Conservation (phyloP, 345 rosid species). For the Dimocarpus longan region DNA sequence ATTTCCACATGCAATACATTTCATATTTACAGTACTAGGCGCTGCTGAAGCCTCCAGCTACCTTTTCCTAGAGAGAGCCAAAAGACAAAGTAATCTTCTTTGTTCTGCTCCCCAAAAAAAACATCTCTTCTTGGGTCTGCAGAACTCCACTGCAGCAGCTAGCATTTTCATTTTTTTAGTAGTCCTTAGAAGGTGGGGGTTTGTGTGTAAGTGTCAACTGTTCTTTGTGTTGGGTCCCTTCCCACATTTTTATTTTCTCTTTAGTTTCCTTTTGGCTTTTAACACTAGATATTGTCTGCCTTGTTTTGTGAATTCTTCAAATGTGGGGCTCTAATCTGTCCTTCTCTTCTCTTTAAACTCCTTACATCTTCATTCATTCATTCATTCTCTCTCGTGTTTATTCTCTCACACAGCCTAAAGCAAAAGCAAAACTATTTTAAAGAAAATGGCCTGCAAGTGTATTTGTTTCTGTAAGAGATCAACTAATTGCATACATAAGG, state of each 20-base stretch:
- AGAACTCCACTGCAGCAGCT: slow-evolving; percentile 18
- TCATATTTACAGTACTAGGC: slow-evolving; percentile 17
- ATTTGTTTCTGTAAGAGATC: not conserved
- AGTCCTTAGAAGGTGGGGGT: slow-evolving; percentile 25
- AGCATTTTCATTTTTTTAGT: slow-evolving; percentile 11
- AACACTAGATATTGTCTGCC: slow-evolving; percentile 36
- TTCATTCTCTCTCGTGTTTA: slow-evolving; percentile 25
- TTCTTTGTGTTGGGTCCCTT: slow-evolving; percentile 21
- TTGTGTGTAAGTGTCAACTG: not conserved
- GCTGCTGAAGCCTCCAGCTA: slow-evolving; percentile 22
- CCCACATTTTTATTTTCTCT: slow-evolving; percentile 14
- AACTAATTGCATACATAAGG: not conserved
- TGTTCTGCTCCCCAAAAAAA: slow-evolving; percentile 24
- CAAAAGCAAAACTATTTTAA: slow-evolving; percentile 3
- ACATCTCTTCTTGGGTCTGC: slow-evolving; percentile 46
- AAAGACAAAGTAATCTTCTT: slow-evolving; percentile 36
- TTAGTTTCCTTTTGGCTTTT: slow-evolving; percentile 39
- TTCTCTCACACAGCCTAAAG: slow-evolving; percentile 11
- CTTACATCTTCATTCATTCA: slow-evolving; percentile 20
- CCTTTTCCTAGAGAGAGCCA: slow-evolving; percentile 47
- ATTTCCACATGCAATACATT: slow-evolving; percentile 26
- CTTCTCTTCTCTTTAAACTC: slow-evolving; percentile 26
- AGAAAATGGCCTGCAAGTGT: slow-evolving; percentile 1
- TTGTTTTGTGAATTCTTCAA: slow-evolving; percentile 37
- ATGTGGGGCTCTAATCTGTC: slow-evolving; percentile 27